Percentiles rank a stretch among this genome's conserved stretches.
phyloP scores from a whole-genome alignment of 1,139 yeast genomes.

The Diutina neorugosa region DNA sequence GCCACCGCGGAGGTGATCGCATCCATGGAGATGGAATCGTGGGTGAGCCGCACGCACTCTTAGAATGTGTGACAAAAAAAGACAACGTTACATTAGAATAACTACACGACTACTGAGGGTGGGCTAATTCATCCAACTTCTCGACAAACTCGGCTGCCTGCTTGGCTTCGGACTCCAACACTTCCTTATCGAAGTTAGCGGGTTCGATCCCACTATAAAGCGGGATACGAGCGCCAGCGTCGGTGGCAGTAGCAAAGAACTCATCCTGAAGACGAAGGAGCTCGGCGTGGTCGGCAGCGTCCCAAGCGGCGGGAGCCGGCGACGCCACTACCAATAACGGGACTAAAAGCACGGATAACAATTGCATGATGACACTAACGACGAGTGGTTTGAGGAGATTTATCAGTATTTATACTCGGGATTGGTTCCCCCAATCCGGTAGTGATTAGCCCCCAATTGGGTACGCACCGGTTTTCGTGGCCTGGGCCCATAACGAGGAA shows the following conservation, averaged over 20 bases:
- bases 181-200: background rate
- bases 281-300: background rate
- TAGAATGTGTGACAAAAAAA: too few species aligned
- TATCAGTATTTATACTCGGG: too few species aligned
- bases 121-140: background rate
- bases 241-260: background rate
- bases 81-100: background rate
- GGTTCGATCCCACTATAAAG: background rate
- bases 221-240: background rate
- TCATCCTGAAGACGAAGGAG: background rate
- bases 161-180: background rate
- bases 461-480: too few species aligned
- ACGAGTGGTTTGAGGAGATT: too few species aligned
- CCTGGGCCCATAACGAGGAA: too few species aligned
- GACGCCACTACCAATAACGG: background rate
- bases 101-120: background rate
- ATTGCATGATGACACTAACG: background rate
- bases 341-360: background rate
- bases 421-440: too few species aligned
- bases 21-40: background rate
- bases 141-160: background rate
- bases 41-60: too few species aligned
- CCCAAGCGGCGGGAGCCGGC: background rate
- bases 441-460: too few species aligned
- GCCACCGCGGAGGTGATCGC: background rate